A percentile compares a stretch with the other conserved stretches of the same genome.
Conservation (phyloP, 108 stramenopile species). For the Aurantiochytrium sp. region DNA sequence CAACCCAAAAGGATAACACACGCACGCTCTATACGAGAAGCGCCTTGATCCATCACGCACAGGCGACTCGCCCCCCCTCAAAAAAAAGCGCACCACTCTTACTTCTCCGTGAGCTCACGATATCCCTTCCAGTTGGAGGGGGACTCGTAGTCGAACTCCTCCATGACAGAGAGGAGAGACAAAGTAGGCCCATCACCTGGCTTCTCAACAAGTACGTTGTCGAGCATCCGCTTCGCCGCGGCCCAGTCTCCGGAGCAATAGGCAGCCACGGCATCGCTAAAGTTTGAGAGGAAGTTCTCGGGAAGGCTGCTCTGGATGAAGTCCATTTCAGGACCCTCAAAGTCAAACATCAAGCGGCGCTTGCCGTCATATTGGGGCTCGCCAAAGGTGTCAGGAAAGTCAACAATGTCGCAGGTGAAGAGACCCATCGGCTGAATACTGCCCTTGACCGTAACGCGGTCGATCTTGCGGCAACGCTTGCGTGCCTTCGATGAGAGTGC, state of each 20-base stretch:
- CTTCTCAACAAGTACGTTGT: not conserved
- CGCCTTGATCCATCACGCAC: too few relatives aligned
- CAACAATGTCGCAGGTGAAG: slow-evolving; percentile 76
- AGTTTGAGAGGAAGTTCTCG: slow-evolving; percentile 60
- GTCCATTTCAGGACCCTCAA: slow-evolving; percentile 61
- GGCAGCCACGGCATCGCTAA: slow-evolving; percentile 54
- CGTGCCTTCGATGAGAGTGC: slow-evolving; percentile 60
- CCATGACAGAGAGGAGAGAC: slow-evolving; percentile 13
- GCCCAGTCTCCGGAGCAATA: slow-evolving; percentile 69
- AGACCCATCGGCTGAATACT: slow-evolving; percentile 76
- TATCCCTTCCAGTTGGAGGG: not conserved
- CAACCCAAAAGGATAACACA: too few relatives aligned
- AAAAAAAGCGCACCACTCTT: not conserved
- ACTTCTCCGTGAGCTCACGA: slow-evolving; percentile 9
- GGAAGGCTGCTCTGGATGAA: slow-evolving; percentile 69
- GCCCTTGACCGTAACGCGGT: slow-evolving; percentile 86
- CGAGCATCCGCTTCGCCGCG: slow-evolving; percentile 48
- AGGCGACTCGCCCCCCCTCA: too few relatives aligned
- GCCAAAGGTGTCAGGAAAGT: slow-evolving; percentile 52
- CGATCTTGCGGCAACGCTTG: slow-evolving; percentile 66
- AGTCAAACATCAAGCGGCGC: slow-evolving; percentile 59
- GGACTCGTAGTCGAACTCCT: not conserved
- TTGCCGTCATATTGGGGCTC: slow-evolving; percentile 67
- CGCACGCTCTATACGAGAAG: too few relatives aligned
- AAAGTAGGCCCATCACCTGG: slow-evolving; percentile 6